Evolutionary conservation across 768 basidiomycete genomes (phyloP).

Genomic region (Amanita phalloides): DNA sequence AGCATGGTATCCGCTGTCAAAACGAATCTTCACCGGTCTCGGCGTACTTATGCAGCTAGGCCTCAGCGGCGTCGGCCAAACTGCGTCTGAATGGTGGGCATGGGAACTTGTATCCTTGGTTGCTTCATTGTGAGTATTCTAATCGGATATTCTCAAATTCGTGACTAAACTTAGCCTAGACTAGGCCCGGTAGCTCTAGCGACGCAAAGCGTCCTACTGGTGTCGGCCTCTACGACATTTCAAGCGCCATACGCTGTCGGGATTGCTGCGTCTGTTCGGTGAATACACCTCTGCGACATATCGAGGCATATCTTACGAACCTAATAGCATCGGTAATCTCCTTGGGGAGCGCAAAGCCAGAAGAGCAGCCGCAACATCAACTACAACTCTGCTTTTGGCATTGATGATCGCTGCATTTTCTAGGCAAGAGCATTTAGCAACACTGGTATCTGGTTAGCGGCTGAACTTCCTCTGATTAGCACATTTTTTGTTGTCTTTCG

Average conservation of each 20-base stretch:
- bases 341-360: constrained; percentile 70
- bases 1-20: constrained; percentile 75
- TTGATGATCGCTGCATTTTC: constrained; percentile 53
- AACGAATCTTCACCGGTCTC: constrained; percentile 55
- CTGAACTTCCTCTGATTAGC: constrained; percentile 19
- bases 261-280: constrained; percentile 82
- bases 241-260: constrained; percentile 80
- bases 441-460: constrained; percentile 3
- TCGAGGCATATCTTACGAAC: neutral
- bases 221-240: constrained; percentile 65
- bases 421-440: constrained; percentile 30
- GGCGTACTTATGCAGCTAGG: constrained; percentile 67
- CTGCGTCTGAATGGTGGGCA: constrained; percentile 93
- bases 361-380: constrained; percentile 62
- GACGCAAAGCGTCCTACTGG: constrained; percentile 77
- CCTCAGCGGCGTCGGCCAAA: constrained; percentile 76
- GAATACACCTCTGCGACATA: constrained; percentile 9
- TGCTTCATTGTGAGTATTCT: constrained; percentile 33
- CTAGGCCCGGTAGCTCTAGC: constrained; percentile 77
- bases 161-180: constrained; percentile 21
- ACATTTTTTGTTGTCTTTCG: constrained; percentile 49
- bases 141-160: neutral
- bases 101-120: constrained; percentile 77
- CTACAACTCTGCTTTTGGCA: constrained; percentile 55
- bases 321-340: constrained; percentile 70